A percentile compares a stretch with the other conserved stretches of the same genome.
Conservation (phyloP, 2,329 filamentous ascomycete genomes). For the Drechslerella stenobrocha region DNA sequence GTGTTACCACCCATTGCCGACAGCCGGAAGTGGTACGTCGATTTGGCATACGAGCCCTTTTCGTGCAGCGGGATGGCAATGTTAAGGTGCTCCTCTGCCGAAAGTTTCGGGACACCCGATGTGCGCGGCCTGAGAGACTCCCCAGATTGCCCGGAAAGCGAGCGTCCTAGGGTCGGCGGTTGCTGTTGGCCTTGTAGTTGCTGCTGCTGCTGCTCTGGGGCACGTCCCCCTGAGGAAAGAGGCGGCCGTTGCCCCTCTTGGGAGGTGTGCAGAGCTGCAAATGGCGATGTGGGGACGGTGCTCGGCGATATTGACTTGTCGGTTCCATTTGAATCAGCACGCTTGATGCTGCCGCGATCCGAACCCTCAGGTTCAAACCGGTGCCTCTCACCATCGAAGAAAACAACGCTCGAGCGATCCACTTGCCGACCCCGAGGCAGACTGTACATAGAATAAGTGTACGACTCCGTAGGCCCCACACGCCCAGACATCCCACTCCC, state of each 20-base stretch:
- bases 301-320: slow-evolving; percentile 28
- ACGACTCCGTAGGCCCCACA: slow-evolving; percentile 29
- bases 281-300: slow-evolving; percentile 18
- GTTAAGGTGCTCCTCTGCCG: slow-evolving; percentile 78
- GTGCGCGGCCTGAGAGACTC: slow-evolving; percentile 35
- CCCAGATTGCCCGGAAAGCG: slow-evolving; percentile 18
- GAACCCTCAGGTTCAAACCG: slow-evolving; percentile 14
- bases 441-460: slow-evolving; percentile 35
- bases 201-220: slow-evolving; percentile 1
- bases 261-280: slow-evolving; percentile 36
- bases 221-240: not conserved
- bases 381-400: slow-evolving; percentile 42
- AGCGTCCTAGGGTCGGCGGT: slow-evolving; percentile 21
- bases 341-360: slow-evolving; percentile 1
- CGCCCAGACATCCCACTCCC: slow-evolving; percentile 37
- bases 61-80: slow-evolving; percentile 91
- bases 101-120: slow-evolving; percentile 28
- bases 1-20: slow-evolving; percentile 83
- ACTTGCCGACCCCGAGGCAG: slow-evolving; percentile 32
- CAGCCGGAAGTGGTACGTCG: slow-evolving; percentile 90
- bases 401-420: slow-evolving; percentile 38
- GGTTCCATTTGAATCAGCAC: slow-evolving; percentile 11
- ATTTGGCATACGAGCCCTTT: slow-evolving; percentile 82
- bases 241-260: slow-evolving; percentile 39
- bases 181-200: not conserved